Evolutionary conservation across 768 basidiomycete genomes (phyloP).

Genomic region (Calocybe gangraenosa): DNA sequence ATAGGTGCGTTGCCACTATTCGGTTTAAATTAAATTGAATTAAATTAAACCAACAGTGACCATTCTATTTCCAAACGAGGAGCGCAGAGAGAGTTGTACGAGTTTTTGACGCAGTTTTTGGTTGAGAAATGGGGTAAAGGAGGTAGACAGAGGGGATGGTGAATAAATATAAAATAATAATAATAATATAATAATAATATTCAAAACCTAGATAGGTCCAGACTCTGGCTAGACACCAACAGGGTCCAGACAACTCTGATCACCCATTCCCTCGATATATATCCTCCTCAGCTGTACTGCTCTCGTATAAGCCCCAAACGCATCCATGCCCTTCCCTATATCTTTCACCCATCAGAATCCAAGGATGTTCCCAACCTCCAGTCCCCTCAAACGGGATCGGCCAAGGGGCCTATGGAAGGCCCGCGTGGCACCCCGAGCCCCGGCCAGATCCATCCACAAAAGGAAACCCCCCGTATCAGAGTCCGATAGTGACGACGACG

Average conservation of each 20-base stretch:
- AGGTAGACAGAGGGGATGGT: constrained; percentile 61
- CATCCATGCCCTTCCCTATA: constrained; percentile 25
- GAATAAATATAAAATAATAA: background rate
- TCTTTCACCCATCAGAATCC: constrained; percentile 17
- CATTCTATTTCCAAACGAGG: constrained; percentile 72
- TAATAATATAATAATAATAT: background rate
- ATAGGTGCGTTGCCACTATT: constrained; percentile 68
- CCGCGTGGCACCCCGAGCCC: constrained; percentile 31
- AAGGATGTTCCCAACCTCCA: constrained; percentile 15
- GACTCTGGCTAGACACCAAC: constrained; percentile 12
- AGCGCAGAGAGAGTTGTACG: constrained; percentile 80
- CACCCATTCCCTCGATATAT: constrained; percentile 17
- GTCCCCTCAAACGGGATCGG: constrained; percentile 21
- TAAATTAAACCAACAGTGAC: constrained; percentile 52
- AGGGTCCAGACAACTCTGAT: constrained; percentile 19
- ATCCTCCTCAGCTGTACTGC: constrained; percentile 11
- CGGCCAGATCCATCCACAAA: constrained; percentile 19
- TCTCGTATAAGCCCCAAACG: constrained; percentile 11
- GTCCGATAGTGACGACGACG: constrained; percentile 17
- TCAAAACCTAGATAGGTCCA: constrained; percentile 13
- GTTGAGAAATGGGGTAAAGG: constrained; percentile 93
- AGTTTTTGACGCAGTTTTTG: constrained; percentile 82
- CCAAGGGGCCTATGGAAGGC: constrained; percentile 44
- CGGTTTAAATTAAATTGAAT: no score
- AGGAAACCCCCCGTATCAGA: constrained; percentile 15